Conservation (phyloP, 148 eudicot species). For the Heliamphora exappendiculata region DNA sequence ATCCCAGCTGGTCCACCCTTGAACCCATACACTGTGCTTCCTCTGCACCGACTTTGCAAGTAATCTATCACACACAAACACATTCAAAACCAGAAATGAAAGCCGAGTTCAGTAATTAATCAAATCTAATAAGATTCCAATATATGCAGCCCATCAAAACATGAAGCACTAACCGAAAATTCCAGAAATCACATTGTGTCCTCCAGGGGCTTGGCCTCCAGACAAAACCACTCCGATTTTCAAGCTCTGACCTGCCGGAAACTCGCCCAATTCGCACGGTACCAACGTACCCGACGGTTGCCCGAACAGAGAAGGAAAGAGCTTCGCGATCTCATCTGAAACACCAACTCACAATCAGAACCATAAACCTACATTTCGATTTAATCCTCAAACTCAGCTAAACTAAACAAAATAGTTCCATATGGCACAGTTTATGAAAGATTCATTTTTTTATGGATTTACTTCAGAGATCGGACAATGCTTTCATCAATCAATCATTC, state of each 20-base stretch:
- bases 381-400: not conserved
- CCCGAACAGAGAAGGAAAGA: constrained; percentile 76
- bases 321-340: constrained; percentile 89
- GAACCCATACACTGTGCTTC: constrained; percentile 84
- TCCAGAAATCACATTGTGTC: constrained; percentile 96
- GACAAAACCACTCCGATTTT: constrained; percentile 93
- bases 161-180: constrained; percentile 62
- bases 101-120: not conserved
- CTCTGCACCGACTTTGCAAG: constrained; percentile 76
- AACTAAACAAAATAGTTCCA: not conserved
- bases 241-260: constrained; percentile 40
- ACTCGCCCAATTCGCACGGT: constrained; percentile 46
- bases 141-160: not conserved
- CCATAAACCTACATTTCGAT: not conserved
- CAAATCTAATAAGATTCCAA: not conserved
- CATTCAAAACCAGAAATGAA: not conserved
- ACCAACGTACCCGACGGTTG: constrained; percentile 77
- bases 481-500: not conserved
- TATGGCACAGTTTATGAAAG: not conserved
- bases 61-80: constrained; percentile 50
- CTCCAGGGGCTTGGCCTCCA: constrained; percentile 99
- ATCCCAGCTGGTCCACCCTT: constrained; percentile 98
- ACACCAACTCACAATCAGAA: constrained; percentile 12
- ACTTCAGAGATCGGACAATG: constrained; percentile 9
- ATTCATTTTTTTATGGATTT: not conserved